Conservation (phyloP, 495 filamentous ascomycete genomes). For the Tuber melanosporum region DNA sequence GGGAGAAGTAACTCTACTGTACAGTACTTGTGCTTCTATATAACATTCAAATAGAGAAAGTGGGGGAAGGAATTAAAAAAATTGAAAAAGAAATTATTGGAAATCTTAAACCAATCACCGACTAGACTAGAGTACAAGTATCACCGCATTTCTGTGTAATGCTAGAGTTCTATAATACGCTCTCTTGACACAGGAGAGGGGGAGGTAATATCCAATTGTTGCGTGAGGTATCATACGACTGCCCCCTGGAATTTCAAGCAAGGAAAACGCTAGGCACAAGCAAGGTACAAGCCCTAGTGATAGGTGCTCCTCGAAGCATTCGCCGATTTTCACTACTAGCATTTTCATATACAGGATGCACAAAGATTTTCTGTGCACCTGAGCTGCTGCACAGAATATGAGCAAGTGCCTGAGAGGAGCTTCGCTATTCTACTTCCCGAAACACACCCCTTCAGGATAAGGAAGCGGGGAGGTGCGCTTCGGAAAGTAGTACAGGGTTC, state of each 20-base stretch:
- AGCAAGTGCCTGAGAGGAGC: background rate
- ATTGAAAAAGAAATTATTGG: background rate
- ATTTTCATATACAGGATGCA: background rate
- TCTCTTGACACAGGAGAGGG: background rate
- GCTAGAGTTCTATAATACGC: background rate
- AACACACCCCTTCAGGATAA: background rate
- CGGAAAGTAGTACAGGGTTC: background rate
- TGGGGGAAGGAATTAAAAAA: background rate
- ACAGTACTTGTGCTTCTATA: background rate
- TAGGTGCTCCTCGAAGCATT: background rate
- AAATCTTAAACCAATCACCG: background rate
- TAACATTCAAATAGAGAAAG: background rate
- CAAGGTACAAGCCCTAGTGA: background rate
- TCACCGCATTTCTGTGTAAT: background rate
- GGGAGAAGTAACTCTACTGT: background rate
- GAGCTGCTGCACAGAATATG: background rate
- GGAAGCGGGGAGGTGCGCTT: background rate
- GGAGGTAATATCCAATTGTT: background rate
- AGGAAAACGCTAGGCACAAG: background rate
- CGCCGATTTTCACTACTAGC: background rate
- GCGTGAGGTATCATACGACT: background rate
- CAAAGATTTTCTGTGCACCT: background rate
- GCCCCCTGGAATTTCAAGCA: background rate
- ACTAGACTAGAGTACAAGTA: background rate
- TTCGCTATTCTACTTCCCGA: background rate